phyloP scores from a whole-genome alignment of 805 yeast species.

The Wickerhamiella cacticola region DNA sequence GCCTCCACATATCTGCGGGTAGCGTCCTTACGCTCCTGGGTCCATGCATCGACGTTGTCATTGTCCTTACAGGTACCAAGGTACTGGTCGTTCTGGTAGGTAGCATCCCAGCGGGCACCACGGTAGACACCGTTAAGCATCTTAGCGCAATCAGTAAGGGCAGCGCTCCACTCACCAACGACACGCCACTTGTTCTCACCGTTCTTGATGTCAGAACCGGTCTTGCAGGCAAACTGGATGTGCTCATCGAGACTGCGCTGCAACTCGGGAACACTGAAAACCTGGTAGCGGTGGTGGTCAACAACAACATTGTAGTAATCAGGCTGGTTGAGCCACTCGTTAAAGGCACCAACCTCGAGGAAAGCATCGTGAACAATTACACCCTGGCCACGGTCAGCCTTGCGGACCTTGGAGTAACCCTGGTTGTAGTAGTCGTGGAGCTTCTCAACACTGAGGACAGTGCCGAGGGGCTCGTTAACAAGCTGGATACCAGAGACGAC shows the following conservation, averaged over 20 bases:
- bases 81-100: constrained; percentile 35
- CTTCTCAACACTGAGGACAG: constrained; percentile 45
- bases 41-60: constrained; percentile 36
- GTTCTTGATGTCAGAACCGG: constrained; percentile 34
- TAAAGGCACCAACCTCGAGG: constrained; percentile 49
- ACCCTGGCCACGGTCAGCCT: constrained; percentile 34
- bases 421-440: constrained; percentile 47
- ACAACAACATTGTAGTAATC: constrained; percentile 56
- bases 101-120: constrained; percentile 72
- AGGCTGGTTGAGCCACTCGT: constrained; percentile 32
- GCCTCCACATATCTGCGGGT: constrained; percentile 73
- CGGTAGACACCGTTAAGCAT: constrained; percentile 82
- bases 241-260: constrained; percentile 49
- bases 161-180: constrained; percentile 85
- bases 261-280: constrained; percentile 56
- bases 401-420: constrained; percentile 58
- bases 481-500: constrained; percentile 75
- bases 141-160: constrained; percentile 78
- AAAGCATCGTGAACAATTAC: constrained; percentile 78
- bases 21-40: constrained; percentile 41
- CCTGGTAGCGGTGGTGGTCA: constrained; percentile 89
- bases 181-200: constrained; percentile 60
- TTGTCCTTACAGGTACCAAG: constrained; percentile 49
- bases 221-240: constrained; percentile 41
- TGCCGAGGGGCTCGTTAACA: constrained; percentile 81